phyloP scores from a whole-genome alignment of 345 rosid genomes.

The Microthlaspi erraticum region DNA sequence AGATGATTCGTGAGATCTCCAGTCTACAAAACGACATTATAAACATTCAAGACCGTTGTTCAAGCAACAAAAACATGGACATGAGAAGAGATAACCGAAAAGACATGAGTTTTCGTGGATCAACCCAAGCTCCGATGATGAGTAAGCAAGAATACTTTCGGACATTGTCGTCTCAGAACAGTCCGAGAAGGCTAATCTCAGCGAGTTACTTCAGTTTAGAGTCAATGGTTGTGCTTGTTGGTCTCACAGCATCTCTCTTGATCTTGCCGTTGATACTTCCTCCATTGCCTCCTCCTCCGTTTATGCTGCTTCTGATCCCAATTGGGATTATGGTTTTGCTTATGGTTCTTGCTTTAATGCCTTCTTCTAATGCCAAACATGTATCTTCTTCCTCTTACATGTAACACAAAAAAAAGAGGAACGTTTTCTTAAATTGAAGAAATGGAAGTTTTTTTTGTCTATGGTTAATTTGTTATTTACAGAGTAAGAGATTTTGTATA shows the following conservation, averaged over 20 bases:
- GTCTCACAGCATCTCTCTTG: constrained; percentile 71
- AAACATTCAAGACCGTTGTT: constrained; percentile 21
- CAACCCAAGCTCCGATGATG: constrained; percentile 34
- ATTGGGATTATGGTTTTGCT: constrained; percentile 70
- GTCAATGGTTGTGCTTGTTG: constrained; percentile 58
- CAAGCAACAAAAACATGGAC: constrained; percentile 29
- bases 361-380: constrained; percentile 49
- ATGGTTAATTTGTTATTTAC: constrained; percentile 12
- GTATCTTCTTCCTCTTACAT: constrained; percentile 29
- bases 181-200: constrained; percentile 47
- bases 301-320: constrained; percentile 75
- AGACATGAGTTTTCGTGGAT: constrained; percentile 21
- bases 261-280: constrained; percentile 82
- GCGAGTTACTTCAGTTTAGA: constrained; percentile 67
- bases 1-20: constrained; percentile 35
- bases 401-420: constrained; percentile 18
- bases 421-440: constrained; percentile 9
- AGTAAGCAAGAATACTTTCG: constrained; percentile 43
- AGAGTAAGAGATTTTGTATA: constrained; percentile 31
- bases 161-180: constrained; percentile 43
- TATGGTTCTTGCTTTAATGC: constrained; percentile 76
- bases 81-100: constrained; percentile 36
- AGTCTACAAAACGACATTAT: constrained; percentile 34
- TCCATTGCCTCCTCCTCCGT: constrained; percentile 88
- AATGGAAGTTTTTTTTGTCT: constrained; percentile 25